Base-by-base conservation (phyloP, 106 monocot species). In the Phalaenopsis equestris region DNA sequence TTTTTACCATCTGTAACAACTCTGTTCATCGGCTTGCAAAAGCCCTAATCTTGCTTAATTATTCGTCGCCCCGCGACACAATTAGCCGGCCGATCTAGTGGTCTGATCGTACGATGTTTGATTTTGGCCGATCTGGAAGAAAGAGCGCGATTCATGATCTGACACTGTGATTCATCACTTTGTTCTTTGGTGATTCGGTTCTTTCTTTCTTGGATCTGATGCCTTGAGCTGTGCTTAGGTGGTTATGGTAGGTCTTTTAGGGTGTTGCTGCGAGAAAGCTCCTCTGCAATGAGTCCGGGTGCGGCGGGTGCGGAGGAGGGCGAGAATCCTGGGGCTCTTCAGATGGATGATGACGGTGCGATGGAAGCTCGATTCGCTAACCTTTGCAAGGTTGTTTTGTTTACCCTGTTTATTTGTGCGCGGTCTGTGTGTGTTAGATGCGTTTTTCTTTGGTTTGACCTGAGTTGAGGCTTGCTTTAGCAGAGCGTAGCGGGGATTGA, bases 321-420 rank as follows among this genome's bases (percentile, higher is more conserved):
- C 52, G 76, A 42, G 49, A 81, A 55, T 15, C 23, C 79, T 43
- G 55, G 48, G 55, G 45, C 78, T 36, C 75, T 80, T 23, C 67
- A 21, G 41, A 8, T 24, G 42, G 82, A 49, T 39, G 85, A 76
- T 6, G 80, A 46, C 36, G 85, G 58, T 19, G 72, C 79, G 17
- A 84, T 89, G 87, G 86, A 90, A 15, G 16, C 75, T 42, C 84
- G 90, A 42, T 90, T 93, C 75, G 79, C 79, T 18, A 78, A 82
- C 76, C 78, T 90, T 4, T 87, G 89, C 89, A 87, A 86, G 86
- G 89, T 89, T 78, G 46, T 82, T 24, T 57, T 10, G 52, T 52
- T 12, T 52, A 12, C 10, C 15, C 14, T 52, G 5, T 8, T 43
- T 39, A 6, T 46, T 30, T 38, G 39, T 67, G 1, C 36, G 10